Percentiles rank a stretch among this genome's conserved stretches.
phyloP scores from a whole-genome alignment of 1,284 basidiomycete genomes.

The Sporisorium sorghi region DNA sequence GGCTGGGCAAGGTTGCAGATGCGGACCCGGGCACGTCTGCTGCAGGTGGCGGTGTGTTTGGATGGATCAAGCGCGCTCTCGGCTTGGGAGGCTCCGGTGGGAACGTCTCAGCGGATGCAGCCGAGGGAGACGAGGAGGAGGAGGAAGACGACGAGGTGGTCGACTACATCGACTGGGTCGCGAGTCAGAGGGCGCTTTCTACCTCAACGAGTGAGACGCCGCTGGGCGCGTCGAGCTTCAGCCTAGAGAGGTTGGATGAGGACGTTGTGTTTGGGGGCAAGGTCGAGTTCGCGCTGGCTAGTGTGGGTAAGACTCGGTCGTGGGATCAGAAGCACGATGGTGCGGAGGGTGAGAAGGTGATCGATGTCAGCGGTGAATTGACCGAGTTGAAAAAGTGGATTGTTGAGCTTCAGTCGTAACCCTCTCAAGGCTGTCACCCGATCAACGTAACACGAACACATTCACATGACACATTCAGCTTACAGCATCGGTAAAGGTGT shows the following conservation, averaged over 20 bases:
- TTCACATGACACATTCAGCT: not conserved
- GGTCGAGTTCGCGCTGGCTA: slow-evolving; percentile 52
- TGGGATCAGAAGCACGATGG: slow-evolving; percentile 13
- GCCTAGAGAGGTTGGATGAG: slow-evolving; percentile 55
- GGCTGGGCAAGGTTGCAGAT: slow-evolving; percentile 56
- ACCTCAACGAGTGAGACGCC: not conserved
- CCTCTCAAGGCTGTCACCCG: not conserved
- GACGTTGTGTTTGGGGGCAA: slow-evolving; percentile 56
- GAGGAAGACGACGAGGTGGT: slow-evolving; percentile 52
- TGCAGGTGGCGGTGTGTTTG: slow-evolving; percentile 31
- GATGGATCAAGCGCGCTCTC: slow-evolving; percentile 48
- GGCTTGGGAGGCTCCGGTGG: slow-evolving; percentile 9
- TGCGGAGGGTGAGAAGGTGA: slow-evolving; percentile 1
- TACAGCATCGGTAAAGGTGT: no score
- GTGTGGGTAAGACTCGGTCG: slow-evolving; percentile 46
- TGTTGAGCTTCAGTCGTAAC: slow-evolving; percentile 24
- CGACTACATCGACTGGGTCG: slow-evolving; percentile 61
- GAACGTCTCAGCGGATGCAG: slow-evolving; percentile 16
- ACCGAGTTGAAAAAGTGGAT: slow-evolving; percentile 46
- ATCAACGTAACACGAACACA: slow-evolving; percentile 1
- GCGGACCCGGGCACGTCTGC: slow-evolving; percentile 6
- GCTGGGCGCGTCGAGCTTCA: slow-evolving; percentile 30
- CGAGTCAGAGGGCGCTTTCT: slow-evolving; percentile 14
- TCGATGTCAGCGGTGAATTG: slow-evolving; percentile 13
- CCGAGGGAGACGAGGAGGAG: slow-evolving; percentile 52